Base-by-base conservation (phyloP, 192 early-diverging fungal genomes). In the Funneliformis mosseae region DNA sequence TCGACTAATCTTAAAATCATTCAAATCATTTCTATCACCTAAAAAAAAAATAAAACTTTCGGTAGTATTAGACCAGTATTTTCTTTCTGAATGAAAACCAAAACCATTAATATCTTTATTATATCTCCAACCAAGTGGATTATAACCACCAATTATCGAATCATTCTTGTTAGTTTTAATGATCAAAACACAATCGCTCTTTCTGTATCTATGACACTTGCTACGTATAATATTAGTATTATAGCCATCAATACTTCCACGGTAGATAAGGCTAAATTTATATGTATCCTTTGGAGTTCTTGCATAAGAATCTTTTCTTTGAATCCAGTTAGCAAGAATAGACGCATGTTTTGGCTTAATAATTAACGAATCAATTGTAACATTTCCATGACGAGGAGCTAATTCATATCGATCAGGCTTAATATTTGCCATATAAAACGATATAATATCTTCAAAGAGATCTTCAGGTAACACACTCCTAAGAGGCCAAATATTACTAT, bases 211-310 rank as follows among this genome's bases (percentile, higher is more conserved):
- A 45, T 41, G 6, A 45, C 27, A 23, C 11, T 12, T 9, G 11
- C 12, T 41, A n/a, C 60, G n/a, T 21, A 71, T 41, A 41, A 5
- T 41, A 43, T 71, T 41, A 4, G 9, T 41, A 71, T 41, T 38
- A 71, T 10, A 41, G 18, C 69, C 38, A 42, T 71, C 69, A 1
- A 27, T 10, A 41, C 33, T 71, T 42, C 4, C 69, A 16, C 69
- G 27, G 41, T 71, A 71, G n/a, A 41, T 28, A 71, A 71, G 69
- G 28, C 3, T 28, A 71, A 71, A 71, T 45, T 71, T 16, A 41
- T 71, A 41, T 10, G 3, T 10, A 71, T 61, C 3, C 0, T 61
- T 23, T 21, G 14, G n/a, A 16, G 5, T 64, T 64, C 62, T 18
- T 23, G 62, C 21, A 64, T 10, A 3, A 4, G 69, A 0, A 33